Conservation (phyloP, 495 filamentous ascomycete species). For the Aspergillus sclerotiicarbonarius region DNA sequence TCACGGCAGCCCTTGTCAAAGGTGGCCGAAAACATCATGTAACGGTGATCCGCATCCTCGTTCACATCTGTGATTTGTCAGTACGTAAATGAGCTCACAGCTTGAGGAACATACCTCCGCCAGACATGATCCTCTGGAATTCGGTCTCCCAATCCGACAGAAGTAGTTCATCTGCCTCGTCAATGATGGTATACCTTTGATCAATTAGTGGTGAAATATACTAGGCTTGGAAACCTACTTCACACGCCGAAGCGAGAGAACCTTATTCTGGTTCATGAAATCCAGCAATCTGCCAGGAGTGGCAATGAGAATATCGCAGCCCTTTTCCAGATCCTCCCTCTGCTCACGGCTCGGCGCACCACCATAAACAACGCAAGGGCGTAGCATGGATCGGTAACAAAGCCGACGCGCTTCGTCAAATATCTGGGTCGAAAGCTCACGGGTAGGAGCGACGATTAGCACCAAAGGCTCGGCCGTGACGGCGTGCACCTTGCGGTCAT, state of each 20-base stretch:
- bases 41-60: constrained; percentile 76
- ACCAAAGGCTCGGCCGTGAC: constrained; percentile 81
- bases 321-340: constrained; percentile 66
- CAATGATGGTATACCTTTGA: constrained; percentile 74
- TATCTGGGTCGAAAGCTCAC: constrained; percentile 89
- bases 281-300: constrained; percentile 85
- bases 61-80: constrained; percentile 52
- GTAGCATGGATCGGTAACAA: constrained; percentile 91
- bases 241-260: constrained; percentile 72
- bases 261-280: constrained; percentile 66
- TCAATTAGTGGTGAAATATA: background rate
- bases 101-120: constrained; percentile 60
- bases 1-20: constrained; percentile 76
- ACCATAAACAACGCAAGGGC: constrained; percentile 88
- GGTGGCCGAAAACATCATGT: constrained; percentile 93
- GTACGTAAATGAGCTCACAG: constrained; percentile 14
- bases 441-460: constrained; percentile 78
- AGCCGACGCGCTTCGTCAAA: constrained; percentile 90
- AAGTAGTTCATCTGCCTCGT: constrained; percentile 94
- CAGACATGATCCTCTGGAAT: constrained; percentile 67
- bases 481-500: constrained; percentile 36
- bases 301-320: constrained; percentile 86
- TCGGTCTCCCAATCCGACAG: constrained; percentile 69
- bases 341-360: constrained; percentile 69
- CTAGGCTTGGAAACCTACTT: constrained; percentile 48